These are phyloP conservation scores for Pythium brachiatum DNA, from an alignment of 352 stramenopile species.

Conservation along the genomic window DNA sequence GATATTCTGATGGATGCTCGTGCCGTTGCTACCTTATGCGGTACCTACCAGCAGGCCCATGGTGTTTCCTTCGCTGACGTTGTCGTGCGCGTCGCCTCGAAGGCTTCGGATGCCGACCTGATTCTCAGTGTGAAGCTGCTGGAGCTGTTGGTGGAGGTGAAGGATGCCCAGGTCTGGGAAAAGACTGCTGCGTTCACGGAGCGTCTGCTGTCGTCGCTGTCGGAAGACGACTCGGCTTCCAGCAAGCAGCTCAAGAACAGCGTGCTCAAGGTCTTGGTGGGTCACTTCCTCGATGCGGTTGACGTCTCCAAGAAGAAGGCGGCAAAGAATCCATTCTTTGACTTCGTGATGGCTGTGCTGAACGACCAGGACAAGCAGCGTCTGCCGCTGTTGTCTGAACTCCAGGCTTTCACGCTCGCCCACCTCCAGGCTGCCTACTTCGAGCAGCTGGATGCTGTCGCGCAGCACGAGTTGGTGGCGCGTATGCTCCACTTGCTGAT, in stretches of 20 bases:
- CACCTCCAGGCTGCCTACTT: constrained; percentile 46
- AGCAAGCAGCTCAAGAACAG: constrained; percentile 14
- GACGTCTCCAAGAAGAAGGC: constrained; percentile 35
- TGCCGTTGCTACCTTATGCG: constrained; percentile 52
- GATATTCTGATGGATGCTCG: constrained; percentile 77
- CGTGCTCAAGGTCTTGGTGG: constrained; percentile 47
- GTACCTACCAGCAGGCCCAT: constrained; percentile 34
- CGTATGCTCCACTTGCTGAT: constrained; percentile 60
- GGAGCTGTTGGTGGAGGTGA: constrained; percentile 53
- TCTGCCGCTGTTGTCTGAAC: constrained; percentile 28
- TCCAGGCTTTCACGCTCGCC: constrained; percentile 45
- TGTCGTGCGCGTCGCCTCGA: constrained; percentile 32
- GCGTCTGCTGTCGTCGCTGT: constrained; percentile 18
- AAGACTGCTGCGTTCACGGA: constrained; percentile 66
- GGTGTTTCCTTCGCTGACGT: constrained; percentile 11
- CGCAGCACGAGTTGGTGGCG: constrained; percentile 45
- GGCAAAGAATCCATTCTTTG: constrained; percentile 51
- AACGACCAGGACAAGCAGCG: constrained; percentile 33
- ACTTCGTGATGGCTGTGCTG: constrained; percentile 49
- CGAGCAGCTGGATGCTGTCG: constrained; percentile 43
- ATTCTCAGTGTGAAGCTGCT: constrained; percentile 57
- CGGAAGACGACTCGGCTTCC: constrained; percentile 8
- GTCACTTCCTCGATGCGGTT: constrained; percentile 48
- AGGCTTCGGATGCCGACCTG: constrained; percentile 40
- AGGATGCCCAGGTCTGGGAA: constrained; percentile 50